Base-by-base conservation (phyloP, 441 rosid species). In the Populus tomentosa region DNA sequence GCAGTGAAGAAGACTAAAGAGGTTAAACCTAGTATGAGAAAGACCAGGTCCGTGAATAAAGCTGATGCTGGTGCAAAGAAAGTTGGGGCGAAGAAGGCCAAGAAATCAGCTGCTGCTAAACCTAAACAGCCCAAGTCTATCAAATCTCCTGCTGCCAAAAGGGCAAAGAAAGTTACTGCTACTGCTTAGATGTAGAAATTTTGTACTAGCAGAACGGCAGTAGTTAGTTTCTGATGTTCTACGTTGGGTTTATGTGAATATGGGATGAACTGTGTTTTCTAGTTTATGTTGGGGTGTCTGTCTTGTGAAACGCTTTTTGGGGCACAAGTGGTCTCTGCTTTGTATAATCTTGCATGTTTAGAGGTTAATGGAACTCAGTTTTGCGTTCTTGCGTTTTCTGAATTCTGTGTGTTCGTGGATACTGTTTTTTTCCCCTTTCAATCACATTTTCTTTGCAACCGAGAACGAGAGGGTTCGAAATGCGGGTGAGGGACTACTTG, bases 101-200 rank as follows among this genome's bases (percentile, higher is more conserved):
- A 85, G 90, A 88, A 76, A 71, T 21, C 87, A 23, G 66, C 83
- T 2, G 42, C 91, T 6, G 89, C 87, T 18, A 93, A 91, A 80
- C 90, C 91, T 0, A 91, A 87, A 81, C 92, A 85, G 80, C 90
- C 88, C 0, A 92, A 87, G 81, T 90, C 91, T 0, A 90, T 93
- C 81, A 93, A 81, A 80, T 87, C 97, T 4, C 77, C 92, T 18
- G 88, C 86, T 11, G 86, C 87, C 3, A 89, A 80, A 82, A 87
- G 87, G 77, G 85, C 86, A 50, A 87, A 82, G 86, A 90, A 81
- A 80, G 87, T 70, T 42, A 26, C 89, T 23, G 75, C 82, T 9
- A 86, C 88, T 75, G 50, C 30, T 36, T 76, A 59, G 59, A 50
- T 67, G 69, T 76, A 32, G 7, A n/a, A 50, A 36, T 21, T 23